A percentile compares a stretch with the other conserved stretches of the same genome.
Evolutionary conservation across 2,329 filamentous ascomycete genomes (phyloP).

Genomic region (Cryphonectria nitschkei): DNA sequence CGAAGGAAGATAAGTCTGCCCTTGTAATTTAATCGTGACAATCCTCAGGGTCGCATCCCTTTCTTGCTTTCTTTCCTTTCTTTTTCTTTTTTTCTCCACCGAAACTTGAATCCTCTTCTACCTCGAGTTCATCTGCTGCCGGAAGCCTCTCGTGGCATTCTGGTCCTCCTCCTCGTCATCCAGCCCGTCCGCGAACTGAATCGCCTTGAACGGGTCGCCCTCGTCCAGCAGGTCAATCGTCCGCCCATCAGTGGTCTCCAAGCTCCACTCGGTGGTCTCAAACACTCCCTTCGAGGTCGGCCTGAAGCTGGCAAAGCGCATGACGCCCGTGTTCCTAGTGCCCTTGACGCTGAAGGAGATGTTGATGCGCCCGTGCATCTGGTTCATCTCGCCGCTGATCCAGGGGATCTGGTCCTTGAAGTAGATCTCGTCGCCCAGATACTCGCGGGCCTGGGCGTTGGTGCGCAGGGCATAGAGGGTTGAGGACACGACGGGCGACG

Average conservation of each 20-base stretch:
- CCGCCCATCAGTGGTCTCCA: conserved; percentile 66
- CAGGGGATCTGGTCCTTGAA: conserved; percentile 79
- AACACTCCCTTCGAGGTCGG: conserved; percentile 66
- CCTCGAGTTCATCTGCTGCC: conserved; percentile 46
- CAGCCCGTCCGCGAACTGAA: conserved; percentile 40
- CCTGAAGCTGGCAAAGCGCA: conserved; percentile 80
- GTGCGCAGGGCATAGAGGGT: conserved; percentile 92
- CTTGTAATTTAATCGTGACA: background rate
- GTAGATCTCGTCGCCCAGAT: conserved; percentile 86
- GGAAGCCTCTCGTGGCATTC: conserved; percentile 49
- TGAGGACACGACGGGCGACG: conserved; percentile 82
- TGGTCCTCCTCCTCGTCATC: conserved; percentile 45
- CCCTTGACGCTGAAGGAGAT: conserved; percentile 87
- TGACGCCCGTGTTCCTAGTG: conserved; percentile 68
- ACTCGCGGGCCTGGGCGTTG: conserved; percentile 70
- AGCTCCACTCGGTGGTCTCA: conserved; percentile 87
- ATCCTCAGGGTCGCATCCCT: background rate
- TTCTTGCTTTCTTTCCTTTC: background rate
- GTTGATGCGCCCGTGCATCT: conserved; percentile 88
- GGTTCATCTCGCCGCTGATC: conserved; percentile 88
- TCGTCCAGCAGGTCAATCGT: conserved; percentile 75
- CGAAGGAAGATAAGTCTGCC: background rate
- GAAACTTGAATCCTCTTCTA: background rate
- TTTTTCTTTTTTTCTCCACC: background rate
- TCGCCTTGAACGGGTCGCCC: conserved; percentile 67